Evolutionary conservation across 2,329 filamentous ascomycete species (phyloP), one percentile per base, ranked within the genome.

Genomic region (Fusarium ambrosium): DNA sequence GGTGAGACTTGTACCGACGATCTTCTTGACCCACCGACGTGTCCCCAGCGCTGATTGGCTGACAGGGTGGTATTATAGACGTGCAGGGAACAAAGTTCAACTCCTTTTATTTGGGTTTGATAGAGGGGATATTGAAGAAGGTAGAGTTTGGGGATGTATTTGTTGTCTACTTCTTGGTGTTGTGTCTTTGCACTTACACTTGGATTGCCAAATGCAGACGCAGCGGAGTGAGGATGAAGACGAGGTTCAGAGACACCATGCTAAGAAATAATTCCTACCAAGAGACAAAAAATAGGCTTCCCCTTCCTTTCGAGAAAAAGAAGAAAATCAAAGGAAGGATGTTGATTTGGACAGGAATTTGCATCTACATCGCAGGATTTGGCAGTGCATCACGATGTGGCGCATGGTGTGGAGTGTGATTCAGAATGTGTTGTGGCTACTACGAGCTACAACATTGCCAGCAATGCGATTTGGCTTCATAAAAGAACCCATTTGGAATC

Each of bases 31-130:
- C 61, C 61, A 53, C 45, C 36, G 34, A 51, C 22, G 22, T 41
- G 61, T 63, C n/a, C 41, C 32, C 13, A 36, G 45, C 45, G 61
- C 24, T 63, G 61, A 63, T 63, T 63, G 61, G 61, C 18, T 22
- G 45, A 6, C 5, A 32, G 61, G n/a, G 61, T 53, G 6, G 48
- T 55, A 32, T 61, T 27, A 34, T 41, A 39, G 10, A 41, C 32
- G 5, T 24, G 22, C 36, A 37, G 10, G 34, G 56, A 20, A 24
- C 20, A 29, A 53, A n/a, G 18, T 27, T 53, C 27, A 29, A 32
- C 48, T 53, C 48, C 48, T 53, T 27, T 53, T 53, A 53, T 53
- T 53, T 32, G 10, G 18, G 27, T 13, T 32, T 32, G 18, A 53
- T 32, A 8, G 45, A 51, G 48, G 7, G 48, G 10, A 53, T 11